Percentiles rank a stretch among this genome's conserved stretches.
phyloP scores from a whole-genome alignment of 164 flowering plant genomes.

The Aristolochia californica region DNA sequence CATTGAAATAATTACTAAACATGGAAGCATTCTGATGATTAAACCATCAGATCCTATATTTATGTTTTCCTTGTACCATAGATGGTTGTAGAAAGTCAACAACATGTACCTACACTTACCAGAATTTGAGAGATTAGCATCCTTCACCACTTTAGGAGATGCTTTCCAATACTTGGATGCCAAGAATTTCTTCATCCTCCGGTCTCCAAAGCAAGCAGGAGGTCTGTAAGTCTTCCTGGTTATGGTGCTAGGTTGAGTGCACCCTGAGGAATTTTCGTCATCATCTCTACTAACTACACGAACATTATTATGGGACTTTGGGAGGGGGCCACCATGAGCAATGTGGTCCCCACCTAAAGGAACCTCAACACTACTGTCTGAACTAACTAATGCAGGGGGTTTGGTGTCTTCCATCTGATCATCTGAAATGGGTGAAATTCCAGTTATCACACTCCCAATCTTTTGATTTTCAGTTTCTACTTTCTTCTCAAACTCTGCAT shows the following conservation, averaged over 20 bases:
- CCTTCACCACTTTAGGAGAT: conserved; percentile 40
- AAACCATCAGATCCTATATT: no score
- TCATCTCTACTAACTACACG: conserved; percentile 74
- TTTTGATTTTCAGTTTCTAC: conserved; percentile 17
- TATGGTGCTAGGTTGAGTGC: conserved; percentile 47
- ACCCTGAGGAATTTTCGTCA: conserved; percentile 87
- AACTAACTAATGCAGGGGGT: conserved; percentile 38
- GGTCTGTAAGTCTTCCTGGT: conserved; percentile 31
- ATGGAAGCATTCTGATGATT: no score
- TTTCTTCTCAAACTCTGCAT: conserved; percentile 13
- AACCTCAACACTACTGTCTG: conserved; percentile 39
- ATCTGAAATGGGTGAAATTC: conserved; percentile 18
- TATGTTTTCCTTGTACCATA: no score
- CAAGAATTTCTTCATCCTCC: conserved; percentile 53
- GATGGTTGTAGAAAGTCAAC: not conserved
- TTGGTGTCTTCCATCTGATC: conserved; percentile 30
- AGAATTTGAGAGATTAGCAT: conserved; percentile 27
- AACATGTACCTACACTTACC: conserved; percentile 28
- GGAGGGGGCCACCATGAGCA: conserved; percentile 27
- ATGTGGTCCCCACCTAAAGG: conserved; percentile 23
- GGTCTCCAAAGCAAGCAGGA: conserved; percentile 37
- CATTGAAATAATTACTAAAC: no score
- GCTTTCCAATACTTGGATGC: conserved; percentile 56
- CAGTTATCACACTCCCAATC: conserved; percentile 13
- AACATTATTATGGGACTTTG: conserved; percentile 33